Evolutionary conservation across 108 stramenopile species (phyloP), one percentile per base, ranked within the genome.

Genomic region (Cyclotella atomus): DNA sequence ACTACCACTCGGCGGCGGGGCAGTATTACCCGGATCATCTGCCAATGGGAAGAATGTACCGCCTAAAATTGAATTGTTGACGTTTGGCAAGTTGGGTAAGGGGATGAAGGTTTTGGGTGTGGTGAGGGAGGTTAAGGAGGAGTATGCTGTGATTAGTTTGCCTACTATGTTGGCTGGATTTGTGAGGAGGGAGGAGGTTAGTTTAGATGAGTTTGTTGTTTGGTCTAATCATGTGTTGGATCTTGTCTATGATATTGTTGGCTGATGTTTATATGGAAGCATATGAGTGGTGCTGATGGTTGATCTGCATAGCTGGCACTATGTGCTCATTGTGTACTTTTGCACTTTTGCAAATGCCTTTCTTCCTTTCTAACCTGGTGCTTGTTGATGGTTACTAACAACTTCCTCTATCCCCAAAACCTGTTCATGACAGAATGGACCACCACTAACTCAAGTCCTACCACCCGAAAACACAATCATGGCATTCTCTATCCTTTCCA

Each of bases 101-200:
- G 89, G 87, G 2, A 87, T 88, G 38, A 87, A 88, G 44, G 54
- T 95, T 0, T 69, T 95, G 55, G 91, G 84, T 0, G 65, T 81
- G 34, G 74, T 95, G 3, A 65, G 86, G 21, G 90, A 92, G 77
- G 79, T 95, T 16, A 80, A 75, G 38, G 75, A 83, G 16, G 88
- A 91, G 27, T 88, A 88, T 84, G 83, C 84, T 10, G 77, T 92
- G 29, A 70, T 95, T 28, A 55, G 68, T 5, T 63, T 95, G 61
- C 94, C 94, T 10, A 89, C 84, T 56, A 83, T 88, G 54, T 74
- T 92, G 65, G 90, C 86, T 27, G 94, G 91, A 32, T 95, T 88
- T 79, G 83, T 95, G 29, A 57, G 88, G 33, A 60, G 78, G 63
- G 74, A 34, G 16, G 50, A 19, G 76, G 62, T 55, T 25, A 67